Evolutionary conservation across 129 eudicot genomes (phyloP).

Genomic region (Flaveria brownii): DNA sequence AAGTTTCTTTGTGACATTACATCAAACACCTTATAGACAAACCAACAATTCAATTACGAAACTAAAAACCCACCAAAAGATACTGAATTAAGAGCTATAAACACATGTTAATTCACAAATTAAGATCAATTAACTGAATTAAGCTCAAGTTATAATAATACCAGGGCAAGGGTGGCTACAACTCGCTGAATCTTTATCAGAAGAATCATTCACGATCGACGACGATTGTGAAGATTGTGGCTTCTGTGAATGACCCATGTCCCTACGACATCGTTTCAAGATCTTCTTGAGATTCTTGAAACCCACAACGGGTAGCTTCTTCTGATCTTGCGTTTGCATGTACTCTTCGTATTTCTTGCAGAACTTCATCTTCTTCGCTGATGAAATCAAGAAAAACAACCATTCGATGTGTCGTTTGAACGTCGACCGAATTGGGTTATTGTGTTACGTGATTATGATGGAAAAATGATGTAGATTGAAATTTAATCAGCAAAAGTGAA

Average conservation of each 20-base stretch:
- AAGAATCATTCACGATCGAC: not conserved
- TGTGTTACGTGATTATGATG: not conserved
- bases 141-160: constrained; percentile 4
- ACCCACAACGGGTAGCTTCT: constrained; percentile 38
- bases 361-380: constrained; percentile 28
- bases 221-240: constrained; percentile 5
- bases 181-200: not conserved
- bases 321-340: constrained; percentile 41
- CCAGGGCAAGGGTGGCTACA: constrained; percentile 36
- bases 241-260: not conserved
- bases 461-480: not conserved
- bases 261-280: constrained; percentile 36
- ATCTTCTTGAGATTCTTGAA: constrained; percentile 40
- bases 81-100: not conserved
- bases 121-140: constrained; percentile 5
- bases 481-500: not conserved
- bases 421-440: constrained; percentile 16
- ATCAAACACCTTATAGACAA: constrained; percentile 22
- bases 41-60: not conserved
- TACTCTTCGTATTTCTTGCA: constrained; percentile 38
- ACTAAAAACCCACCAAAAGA: not conserved
- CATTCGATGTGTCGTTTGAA: not conserved
- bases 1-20: constrained; percentile 2
- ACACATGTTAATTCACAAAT: not conserved
- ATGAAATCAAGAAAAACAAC: not conserved